Percentiles rank a stretch among this genome's conserved stretches.
phyloP scores from a whole-genome alignment of 441 rosid species.

The Adansonia madagascariensis region DNA sequence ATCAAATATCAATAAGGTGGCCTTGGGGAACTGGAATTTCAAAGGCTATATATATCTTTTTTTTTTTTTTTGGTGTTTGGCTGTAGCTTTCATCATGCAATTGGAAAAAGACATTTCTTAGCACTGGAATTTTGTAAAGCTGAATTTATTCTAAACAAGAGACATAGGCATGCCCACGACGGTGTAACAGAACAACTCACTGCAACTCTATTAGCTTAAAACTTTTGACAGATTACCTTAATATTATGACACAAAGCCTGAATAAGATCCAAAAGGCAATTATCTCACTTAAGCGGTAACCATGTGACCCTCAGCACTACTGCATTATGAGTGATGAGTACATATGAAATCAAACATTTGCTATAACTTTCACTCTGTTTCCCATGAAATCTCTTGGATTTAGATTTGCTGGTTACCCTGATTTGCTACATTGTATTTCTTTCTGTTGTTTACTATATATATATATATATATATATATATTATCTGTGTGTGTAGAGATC shows the following conservation, averaged over 20 bases:
- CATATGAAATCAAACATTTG: background rate
- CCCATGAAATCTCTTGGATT: background rate
- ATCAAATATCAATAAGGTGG: too few species aligned
- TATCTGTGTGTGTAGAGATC: too few species aligned
- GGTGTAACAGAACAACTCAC: constrained; percentile 20
- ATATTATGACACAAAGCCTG: constrained; percentile 15
- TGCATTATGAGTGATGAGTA: background rate
- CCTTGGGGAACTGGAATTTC: background rate
- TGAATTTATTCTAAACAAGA: background rate
- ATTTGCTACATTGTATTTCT: too few species aligned
- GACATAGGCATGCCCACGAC: constrained; percentile 14
- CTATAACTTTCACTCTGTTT: background rate
- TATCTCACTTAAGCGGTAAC: background rate
- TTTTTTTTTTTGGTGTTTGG: background rate
- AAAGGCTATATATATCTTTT: background rate
- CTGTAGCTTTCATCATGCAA: constrained; percentile 2
- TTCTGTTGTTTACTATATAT: too few species aligned
- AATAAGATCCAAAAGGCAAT: background rate
- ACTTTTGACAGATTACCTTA: constrained; percentile 13
- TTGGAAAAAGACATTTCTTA: constrained; percentile 9
- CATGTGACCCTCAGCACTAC: background rate
- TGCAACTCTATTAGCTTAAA: constrained; percentile 1
- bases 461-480: too few species aligned
- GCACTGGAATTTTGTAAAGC: background rate
- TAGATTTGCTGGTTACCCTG: too few species aligned